phyloP scores from a whole-genome alignment of 192 early-diverging fungal genomes.

The Backusella liffmaniae region DNA sequence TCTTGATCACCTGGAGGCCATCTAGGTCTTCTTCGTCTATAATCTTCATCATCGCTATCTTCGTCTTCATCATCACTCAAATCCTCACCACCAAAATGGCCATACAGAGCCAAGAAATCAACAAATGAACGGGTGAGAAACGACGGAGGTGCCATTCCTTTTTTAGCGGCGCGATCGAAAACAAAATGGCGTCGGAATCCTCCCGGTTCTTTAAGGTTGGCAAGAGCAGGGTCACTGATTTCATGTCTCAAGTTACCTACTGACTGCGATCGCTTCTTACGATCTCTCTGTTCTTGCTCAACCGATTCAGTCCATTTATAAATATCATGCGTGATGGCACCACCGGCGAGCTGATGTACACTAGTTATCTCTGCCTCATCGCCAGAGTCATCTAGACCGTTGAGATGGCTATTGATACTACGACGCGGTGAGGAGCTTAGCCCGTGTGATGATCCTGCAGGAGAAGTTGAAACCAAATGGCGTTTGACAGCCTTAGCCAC shows the following conservation, averaged over 20 bases:
- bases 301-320: conserved; percentile 85
- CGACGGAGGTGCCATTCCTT: conserved; percentile 70
- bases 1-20: background rate
- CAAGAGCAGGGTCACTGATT: conserved; percentile 6
- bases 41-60: background rate
- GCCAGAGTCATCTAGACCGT: background rate
- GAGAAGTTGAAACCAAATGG: conserved; percentile 61
- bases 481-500: conserved; percentile 64
- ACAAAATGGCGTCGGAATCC: conserved; percentile 88
- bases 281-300: conserved; percentile 41
- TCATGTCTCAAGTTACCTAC: conserved; percentile 12
- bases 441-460: conserved; percentile 10
- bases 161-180: conserved; percentile 62
- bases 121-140: conserved; percentile 87
- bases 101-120: conserved; percentile 90
- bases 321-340: conserved; percentile 80
- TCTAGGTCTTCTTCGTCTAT: conserved; percentile 3
- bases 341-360: conserved; percentile 58
- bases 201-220: conserved; percentile 69
- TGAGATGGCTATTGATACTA: background rate
- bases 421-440: background rate
- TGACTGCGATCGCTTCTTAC: conserved; percentile 25
- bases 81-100: conserved; percentile 93
- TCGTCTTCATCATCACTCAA: conserved; percentile 51
- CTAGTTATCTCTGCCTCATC: conserved; percentile 30